A percentile compares a stretch with the other conserved stretches of the same genome.
Conservation (phyloP, 106 monocot species). For the Dendrobium officinale region DNA sequence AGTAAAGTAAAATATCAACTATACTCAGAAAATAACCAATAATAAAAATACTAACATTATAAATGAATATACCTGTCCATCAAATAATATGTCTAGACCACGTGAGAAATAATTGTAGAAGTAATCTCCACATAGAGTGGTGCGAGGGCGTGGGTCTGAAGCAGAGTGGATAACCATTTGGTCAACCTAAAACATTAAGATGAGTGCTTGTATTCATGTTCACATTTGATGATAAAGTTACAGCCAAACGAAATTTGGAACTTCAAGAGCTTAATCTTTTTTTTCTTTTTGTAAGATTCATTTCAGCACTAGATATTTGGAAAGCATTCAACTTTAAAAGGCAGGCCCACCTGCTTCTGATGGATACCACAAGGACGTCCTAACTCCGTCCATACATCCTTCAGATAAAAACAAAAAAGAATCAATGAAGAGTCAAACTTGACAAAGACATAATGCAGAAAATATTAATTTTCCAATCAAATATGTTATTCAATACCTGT, state of each 20-base stretch:
- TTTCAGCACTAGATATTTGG: neutral
- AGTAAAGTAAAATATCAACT: conserved; percentile 4
- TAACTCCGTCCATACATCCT: conserved; percentile 96
- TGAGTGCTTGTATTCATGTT: neutral
- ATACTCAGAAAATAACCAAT: neutral
- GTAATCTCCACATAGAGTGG: conserved; percentile 93
- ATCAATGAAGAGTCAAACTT: neutral
- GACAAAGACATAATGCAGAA: neutral
- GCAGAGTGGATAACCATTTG: conserved; percentile 99
- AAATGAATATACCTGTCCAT: conserved; percentile 67
- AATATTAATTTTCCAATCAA: neutral
- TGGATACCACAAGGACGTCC: conserved; percentile 94
- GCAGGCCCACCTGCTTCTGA: conserved; percentile 75
- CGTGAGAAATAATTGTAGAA: conserved; percentile 97
- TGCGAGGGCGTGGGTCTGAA: conserved; percentile 81
- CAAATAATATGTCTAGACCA: conserved; percentile 92
- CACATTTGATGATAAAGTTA: neutral
- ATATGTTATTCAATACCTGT: conserved; percentile 37
- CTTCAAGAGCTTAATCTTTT: neutral
- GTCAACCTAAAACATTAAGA: conserved; percentile 55
- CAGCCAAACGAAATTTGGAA: neutral
- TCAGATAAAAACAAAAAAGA: conserved; percentile 4
- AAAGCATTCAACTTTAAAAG: neutral
- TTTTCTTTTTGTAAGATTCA: neutral
- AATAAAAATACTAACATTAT: neutral